phyloP scores from a whole-genome alignment of 371 early-diverging fungal genomes.

The Mortierella sp. region DNA sequence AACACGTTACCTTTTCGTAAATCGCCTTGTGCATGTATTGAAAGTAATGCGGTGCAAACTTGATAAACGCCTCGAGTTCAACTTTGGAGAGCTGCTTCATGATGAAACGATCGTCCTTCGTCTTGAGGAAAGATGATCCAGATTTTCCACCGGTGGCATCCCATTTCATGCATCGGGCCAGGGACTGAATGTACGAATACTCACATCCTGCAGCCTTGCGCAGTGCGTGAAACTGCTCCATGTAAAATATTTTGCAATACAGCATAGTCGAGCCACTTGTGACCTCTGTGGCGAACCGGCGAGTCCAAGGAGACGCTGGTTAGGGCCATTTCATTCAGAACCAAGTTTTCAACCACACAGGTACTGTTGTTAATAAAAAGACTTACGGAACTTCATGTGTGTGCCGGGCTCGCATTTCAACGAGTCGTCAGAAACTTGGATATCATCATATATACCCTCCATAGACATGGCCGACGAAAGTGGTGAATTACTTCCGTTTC shows the following conservation, averaged over 20 bases:
- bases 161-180: constrained; percentile 88
- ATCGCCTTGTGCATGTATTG: constrained; percentile 87
- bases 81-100: constrained; percentile 89
- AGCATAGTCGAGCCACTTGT: constrained; percentile 80
- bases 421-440: constrained; percentile 67
- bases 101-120: constrained; percentile 90
- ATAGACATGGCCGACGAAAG: constrained; percentile 8
- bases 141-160: constrained; percentile 91
- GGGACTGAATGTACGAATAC: constrained; percentile 82
- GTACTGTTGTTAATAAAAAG: not conserved
- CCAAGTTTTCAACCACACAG: no score
- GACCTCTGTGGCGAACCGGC: no score
- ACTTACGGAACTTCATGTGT: constrained; percentile 77
- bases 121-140: constrained; percentile 91
- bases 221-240: constrained; percentile 92
- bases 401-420: constrained; percentile 73
- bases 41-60: constrained; percentile 94
- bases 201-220: constrained; percentile 86
- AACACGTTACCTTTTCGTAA: constrained; percentile 73
- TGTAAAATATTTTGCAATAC: constrained; percentile 90
- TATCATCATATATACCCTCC: constrained; percentile 52
- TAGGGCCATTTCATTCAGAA: no score
- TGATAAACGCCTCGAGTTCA: constrained; percentile 89
- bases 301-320: no score
- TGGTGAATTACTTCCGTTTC: constrained; percentile 7